A percentile compares a stretch with the other conserved stretches of the same genome.
Evolutionary conservation across 1,284 basidiomycete species (phyloP).

Genomic region (Peniophora sp.): DNA sequence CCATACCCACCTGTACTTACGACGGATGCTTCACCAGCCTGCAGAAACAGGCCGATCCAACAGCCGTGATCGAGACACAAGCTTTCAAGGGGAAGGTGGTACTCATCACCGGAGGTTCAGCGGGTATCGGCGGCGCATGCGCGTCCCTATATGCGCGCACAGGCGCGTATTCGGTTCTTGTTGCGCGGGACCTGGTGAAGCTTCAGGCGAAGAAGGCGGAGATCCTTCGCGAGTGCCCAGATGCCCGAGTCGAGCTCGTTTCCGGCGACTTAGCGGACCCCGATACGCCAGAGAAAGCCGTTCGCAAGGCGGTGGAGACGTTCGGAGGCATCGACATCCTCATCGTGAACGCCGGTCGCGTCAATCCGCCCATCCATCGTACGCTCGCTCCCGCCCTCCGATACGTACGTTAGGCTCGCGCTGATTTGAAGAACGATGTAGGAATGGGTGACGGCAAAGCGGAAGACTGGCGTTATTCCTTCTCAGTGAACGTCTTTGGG

Average conservation of each 20-base stretch:
- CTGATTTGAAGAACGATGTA: too few species aligned
- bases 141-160: slow-evolving; percentile 5
- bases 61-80: not conserved
- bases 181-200: slow-evolving; percentile 2
- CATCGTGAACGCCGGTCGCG: slow-evolving; percentile 7
- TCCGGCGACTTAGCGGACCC: not conserved
- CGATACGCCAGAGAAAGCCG: slow-evolving; percentile 1
- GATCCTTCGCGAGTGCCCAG: slow-evolving; percentile 1
- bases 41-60: too few species aligned
- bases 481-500: too few species aligned
- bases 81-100: slow-evolving; percentile 10
- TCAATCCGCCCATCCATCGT: not conserved
- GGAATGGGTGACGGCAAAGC: too few species aligned
- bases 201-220: slow-evolving; percentile 5
- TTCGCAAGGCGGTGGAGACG: slow-evolving; percentile 3
- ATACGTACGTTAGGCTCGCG: too few species aligned
- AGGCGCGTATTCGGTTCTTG: slow-evolving; percentile 7
- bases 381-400: not conserved
- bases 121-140: slow-evolving; percentile 12
- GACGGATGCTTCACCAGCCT: too few species aligned
- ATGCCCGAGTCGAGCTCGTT: not conserved
- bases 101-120: slow-evolving; percentile 15
- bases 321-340: slow-evolving; percentile 10
- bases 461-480: too few species aligned
- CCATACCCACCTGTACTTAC: too few species aligned